Evolutionary conservation across 345 rosid species (phyloP), one percentile per base, ranked within the genome.

Genomic region (Mallotus nudiflorus): DNA sequence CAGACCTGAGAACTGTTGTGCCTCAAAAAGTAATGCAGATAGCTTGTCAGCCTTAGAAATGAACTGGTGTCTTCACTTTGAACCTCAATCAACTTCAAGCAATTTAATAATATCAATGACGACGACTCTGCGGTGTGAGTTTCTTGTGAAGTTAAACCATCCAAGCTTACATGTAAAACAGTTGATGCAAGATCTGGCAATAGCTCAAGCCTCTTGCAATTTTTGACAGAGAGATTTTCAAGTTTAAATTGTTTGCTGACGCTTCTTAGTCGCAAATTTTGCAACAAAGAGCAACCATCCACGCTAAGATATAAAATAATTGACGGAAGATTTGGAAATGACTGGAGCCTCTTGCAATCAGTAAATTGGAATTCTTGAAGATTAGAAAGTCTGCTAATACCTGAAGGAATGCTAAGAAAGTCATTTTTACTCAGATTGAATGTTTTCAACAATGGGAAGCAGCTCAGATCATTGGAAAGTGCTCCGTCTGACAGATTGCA

Each of bases 321-420:
- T 14, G 61, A 54, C 19, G 78, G 81, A 65, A 78, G 78, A 59
- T 24, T 37, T 9, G 74, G 81, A 29, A 78, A 48, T 35, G 73
- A 66, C 25, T 50, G 12, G n/a, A 78, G 65, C 31, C 46, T 39
- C 29, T 53, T 57, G 58, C 78, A 78, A 12, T 22, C 25, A 7
- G 25, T 24, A 14, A 74, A 29, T 10, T 37, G 27, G 8, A 78
- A 50, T 16, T 18, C 66, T 22, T 70, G 46, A 27, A 74, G 73
- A 0, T 24, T 24, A 25, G 63, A 6, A 50, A 78, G 76, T 46
- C 22, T 57, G 11, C 9, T 54, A 48, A 74, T 69, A 31, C 44
- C 33, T 4, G 31, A 4, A 25, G 82, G 79, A 7, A 79, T 16
- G 24, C 31, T 24, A 24, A 42, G 25, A 33, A 70, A 55, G 33